Percentiles rank a stretch among this genome's conserved stretches.
These are phyloP conservation scores for Dictyostelium firmibasis DNA, from an alignment of 78 protist species.

Conservation along the genomic window DNA sequence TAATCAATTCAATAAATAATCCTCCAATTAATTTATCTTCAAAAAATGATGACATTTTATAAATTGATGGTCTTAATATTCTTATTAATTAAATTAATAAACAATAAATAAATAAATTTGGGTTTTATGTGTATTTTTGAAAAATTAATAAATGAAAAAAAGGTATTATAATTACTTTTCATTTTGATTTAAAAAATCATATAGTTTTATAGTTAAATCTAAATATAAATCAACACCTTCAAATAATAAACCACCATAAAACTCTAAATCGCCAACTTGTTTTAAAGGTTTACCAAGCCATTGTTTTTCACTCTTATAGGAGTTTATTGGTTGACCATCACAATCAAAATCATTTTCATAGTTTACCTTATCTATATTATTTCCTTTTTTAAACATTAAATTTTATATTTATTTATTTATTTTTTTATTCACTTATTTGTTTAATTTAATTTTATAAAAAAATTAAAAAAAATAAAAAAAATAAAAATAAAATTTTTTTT, in stretches of 20 bases:
- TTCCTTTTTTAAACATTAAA: background rate
- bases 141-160: background rate
- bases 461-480: too few species aligned
- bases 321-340: too few species aligned
- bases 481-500: too few species aligned
- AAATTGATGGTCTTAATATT: background rate
- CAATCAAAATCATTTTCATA: too few species aligned
- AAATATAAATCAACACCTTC: slow-evolving; percentile 26
- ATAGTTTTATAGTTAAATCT: slow-evolving; percentile 16
- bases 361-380: background rate
- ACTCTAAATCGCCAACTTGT: background rate
- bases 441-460: too few species aligned
- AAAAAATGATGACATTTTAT: slow-evolving; percentile 17
- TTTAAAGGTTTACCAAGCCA: too few species aligned
- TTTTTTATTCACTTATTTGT: too few species aligned
- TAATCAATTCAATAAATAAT: background rate
- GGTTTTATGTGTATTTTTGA: too few species aligned
- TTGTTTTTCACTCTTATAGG: too few species aligned
- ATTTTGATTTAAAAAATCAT: background rate
- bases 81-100: too few species aligned
- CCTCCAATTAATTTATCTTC: background rate
- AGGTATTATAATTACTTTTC: background rate
- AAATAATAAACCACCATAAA: slow-evolving; percentile 34
- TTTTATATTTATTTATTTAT: too few species aligned
- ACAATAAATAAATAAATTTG: too few species aligned